phyloP scores from a whole-genome alignment of 1,139 yeast species.

The Scheffersomyces segobiensis region DNA sequence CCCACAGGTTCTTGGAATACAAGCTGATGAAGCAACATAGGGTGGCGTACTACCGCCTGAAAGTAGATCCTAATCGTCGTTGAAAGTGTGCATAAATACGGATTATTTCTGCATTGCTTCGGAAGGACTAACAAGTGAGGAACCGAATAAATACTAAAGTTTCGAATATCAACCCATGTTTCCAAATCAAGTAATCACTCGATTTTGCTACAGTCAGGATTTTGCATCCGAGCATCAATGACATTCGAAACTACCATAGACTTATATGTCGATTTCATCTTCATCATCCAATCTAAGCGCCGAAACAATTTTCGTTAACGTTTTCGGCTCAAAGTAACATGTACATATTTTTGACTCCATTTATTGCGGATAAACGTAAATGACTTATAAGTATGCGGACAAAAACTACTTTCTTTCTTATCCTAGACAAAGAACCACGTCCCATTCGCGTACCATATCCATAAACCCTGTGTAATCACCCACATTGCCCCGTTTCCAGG shows the following conservation, averaged over 20 bases:
- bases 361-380: not conserved
- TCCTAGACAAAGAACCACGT: slow-evolving; percentile 39
- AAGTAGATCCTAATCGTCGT: not conserved
- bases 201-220: not conserved
- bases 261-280: not conserved
- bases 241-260: not conserved
- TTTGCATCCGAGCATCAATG: not conserved
- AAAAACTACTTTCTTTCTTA: slow-evolving; percentile 2
- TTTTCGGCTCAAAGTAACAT: not conserved
- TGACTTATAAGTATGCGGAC: not conserved
- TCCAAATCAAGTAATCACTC: not conserved
- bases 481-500: slow-evolving; percentile 47
- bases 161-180: too few species aligned
- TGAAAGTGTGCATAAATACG: not conserved
- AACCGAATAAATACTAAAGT: not conserved
- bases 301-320: not conserved
- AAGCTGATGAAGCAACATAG: not conserved
- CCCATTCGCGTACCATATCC: slow-evolving; percentile 60
- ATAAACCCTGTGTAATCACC: slow-evolving; percentile 51
- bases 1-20: not conserved
- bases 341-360: not conserved
- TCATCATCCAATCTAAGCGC: not conserved
- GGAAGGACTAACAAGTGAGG: not conserved
- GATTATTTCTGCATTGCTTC: not conserved
- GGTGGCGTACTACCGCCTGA: not conserved